Percentiles rank a stretch among this genome's conserved stretches.
Conservation (phyloP, 1,139 yeast genomes). For the Taphrina confusa region DNA sequence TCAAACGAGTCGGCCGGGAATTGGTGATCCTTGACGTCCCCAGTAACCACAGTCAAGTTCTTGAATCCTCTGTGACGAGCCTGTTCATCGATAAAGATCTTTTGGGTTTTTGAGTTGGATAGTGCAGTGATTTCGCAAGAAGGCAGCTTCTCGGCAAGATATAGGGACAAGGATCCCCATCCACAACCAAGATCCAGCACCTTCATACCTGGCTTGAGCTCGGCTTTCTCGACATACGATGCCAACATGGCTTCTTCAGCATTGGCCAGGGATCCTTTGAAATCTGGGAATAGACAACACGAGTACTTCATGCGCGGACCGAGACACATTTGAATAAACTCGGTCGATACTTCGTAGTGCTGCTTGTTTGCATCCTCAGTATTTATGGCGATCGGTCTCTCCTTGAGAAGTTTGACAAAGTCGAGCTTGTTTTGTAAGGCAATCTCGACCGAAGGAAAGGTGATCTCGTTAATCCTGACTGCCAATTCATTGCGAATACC, state of each 20-base stretch:
- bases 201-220: conserved; percentile 45
- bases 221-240: conserved; percentile 56
- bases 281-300: conserved; percentile 30
- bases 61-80: conserved; percentile 31
- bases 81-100: conserved; percentile 31
- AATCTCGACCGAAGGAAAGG: conserved; percentile 19
- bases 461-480: conserved; percentile 24
- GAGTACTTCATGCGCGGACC: conserved; percentile 36
- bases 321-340: conserved; percentile 33
- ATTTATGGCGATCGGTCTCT: conserved; percentile 30
- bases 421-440: conserved; percentile 29
- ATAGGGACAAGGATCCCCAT: conserved; percentile 51
- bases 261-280: conserved; percentile 16
- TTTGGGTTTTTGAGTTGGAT: conserved; percentile 33
- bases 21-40: conserved; percentile 33
- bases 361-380: conserved; percentile 34
- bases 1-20: conserved; percentile 26
- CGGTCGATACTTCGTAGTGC: conserved; percentile 34
- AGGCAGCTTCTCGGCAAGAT: conserved; percentile 44
- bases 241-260: conserved; percentile 34
- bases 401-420: conserved; percentile 24
- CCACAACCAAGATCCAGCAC: conserved; percentile 53
- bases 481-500: conserved; percentile 30
- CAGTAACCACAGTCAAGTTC: conserved; percentile 34
- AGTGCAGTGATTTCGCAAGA: conserved; percentile 27